Evolutionary conservation across 495 filamentous ascomycete genomes (phyloP).

Genomic region (Penicillium arizonense): DNA sequence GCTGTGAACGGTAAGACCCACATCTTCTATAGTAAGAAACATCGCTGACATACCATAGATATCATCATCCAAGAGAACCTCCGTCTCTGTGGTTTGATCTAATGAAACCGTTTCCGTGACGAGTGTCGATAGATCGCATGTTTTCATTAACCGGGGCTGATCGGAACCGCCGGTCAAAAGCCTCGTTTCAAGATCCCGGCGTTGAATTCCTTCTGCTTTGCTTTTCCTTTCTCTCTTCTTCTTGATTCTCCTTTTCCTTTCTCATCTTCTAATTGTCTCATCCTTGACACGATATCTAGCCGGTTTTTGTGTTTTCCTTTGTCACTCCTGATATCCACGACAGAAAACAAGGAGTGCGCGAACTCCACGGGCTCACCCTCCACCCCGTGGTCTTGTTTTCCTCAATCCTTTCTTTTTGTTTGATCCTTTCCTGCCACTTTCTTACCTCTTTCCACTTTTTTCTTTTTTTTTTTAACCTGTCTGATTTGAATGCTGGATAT

Average conservation of each 20-base stretch:
- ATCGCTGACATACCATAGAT: constrained; percentile 52
- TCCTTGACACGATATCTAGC: constrained; percentile 44
- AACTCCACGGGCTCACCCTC: background rate
- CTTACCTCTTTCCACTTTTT: constrained; percentile 14
- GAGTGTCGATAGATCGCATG: constrained; percentile 40
- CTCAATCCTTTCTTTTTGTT: constrained; percentile 14
- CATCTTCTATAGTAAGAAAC: background rate
- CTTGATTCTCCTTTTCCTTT: constrained; percentile 17
- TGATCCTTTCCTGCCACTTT: constrained; percentile 9
- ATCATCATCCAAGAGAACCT: constrained; percentile 99
- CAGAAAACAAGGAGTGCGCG: constrained; percentile 31
- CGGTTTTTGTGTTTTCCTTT: constrained; percentile 35
- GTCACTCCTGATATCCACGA: constrained; percentile 35
- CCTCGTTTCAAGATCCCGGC: constrained; percentile 38
- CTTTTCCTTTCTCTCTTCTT: constrained; percentile 19
- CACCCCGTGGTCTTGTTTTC: constrained; percentile 1
- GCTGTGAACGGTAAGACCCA: constrained; percentile 87
- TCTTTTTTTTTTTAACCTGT: constrained; percentile 17
- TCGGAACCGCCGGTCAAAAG: constrained; percentile 29
- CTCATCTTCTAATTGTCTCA: constrained; percentile 25
- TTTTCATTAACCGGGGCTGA: constrained; percentile 30
- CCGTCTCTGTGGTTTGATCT: constrained; percentile 96
- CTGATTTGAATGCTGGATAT: constrained; percentile 45
- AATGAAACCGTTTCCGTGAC: constrained; percentile 45
- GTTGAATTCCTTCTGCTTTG: constrained; percentile 37